Conservation (phyloP, 2,329 filamentous ascomycete species). For the Ilyonectria sp. region DNA sequence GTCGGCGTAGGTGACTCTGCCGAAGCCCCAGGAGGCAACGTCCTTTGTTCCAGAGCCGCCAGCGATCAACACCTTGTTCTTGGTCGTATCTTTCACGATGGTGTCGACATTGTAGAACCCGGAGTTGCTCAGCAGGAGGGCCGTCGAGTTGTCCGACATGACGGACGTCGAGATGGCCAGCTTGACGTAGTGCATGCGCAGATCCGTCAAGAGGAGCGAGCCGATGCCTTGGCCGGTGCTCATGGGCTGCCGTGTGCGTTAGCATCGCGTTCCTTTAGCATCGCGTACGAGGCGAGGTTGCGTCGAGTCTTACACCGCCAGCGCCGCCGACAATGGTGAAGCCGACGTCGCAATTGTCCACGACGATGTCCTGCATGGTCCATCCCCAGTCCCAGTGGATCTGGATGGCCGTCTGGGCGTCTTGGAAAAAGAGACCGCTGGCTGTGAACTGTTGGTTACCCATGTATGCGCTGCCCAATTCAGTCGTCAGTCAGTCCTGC, state of each 20-base stretch:
- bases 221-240: slow-evolving; percentile 36
- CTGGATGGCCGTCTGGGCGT: slow-evolving; percentile 77
- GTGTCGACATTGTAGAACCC: slow-evolving; percentile 28
- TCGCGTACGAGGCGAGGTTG: background rate
- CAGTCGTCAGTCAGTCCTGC: slow-evolving; percentile 42
- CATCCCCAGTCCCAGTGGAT: slow-evolving; percentile 84
- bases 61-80: slow-evolving; percentile 24
- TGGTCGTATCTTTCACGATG: slow-evolving; percentile 12
- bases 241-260: background rate
- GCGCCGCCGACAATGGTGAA: slow-evolving; percentile 59
- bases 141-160: slow-evolving; percentile 32
- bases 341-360: slow-evolving; percentile 52
- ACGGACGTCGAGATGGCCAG: slow-evolving; percentile 19
- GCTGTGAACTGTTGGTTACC: slow-evolving; percentile 80
- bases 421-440: slow-evolving; percentile 65
- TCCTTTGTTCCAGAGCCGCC: slow-evolving; percentile 13
- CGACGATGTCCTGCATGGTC: slow-evolving; percentile 45
- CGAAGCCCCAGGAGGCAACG: slow-evolving; percentile 30
- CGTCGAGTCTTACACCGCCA: slow-evolving; percentile 25
- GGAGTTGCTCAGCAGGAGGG: slow-evolving; percentile 30
- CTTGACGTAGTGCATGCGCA: slow-evolving; percentile 2
- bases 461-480: slow-evolving; percentile 51
- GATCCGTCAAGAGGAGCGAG: slow-evolving; percentile 34
- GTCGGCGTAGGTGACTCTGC: slow-evolving; percentile 30
- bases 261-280: slow-evolving; percentile 1